Percentiles rank a stretch among this genome's conserved stretches.
phyloP scores from a whole-genome alignment of 2,329 filamentous ascomycete genomes.

The Neoascochyta sp. region DNA sequence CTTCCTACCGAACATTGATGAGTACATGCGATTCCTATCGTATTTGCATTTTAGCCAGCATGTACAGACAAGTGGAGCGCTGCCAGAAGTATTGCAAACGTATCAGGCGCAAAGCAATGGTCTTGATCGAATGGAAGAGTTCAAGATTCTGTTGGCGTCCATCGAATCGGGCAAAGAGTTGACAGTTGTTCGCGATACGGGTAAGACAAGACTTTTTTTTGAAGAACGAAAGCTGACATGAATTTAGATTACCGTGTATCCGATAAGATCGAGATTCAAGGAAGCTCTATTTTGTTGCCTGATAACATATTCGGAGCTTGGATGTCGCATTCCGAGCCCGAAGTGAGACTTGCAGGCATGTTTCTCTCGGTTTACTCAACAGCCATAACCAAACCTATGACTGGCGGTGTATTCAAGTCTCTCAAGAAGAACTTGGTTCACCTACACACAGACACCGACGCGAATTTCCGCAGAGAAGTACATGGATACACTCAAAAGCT shows the following conservation, averaged over 20 bases:
- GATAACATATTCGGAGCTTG: conserved; percentile 42
- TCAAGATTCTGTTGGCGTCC: conserved; percentile 37
- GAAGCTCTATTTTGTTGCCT: conserved; percentile 51
- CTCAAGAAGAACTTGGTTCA: conserved; percentile 64
- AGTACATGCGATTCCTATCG: conserved; percentile 42
- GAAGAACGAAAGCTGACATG: conserved; percentile 1
- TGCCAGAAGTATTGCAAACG: conserved; percentile 14
- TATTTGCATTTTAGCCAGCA: conserved; percentile 36
- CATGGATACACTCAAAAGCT: conserved; percentile 71
- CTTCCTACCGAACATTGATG: conserved; percentile 40
- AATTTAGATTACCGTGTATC: conserved; percentile 21
- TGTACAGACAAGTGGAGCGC: conserved; percentile 13
- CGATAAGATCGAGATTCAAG: conserved; percentile 22
- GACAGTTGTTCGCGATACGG: conserved; percentile 43
- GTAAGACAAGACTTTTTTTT: conserved; percentile 19
- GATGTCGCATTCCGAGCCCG: conserved; percentile 35
- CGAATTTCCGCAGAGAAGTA: conserved; percentile 79
- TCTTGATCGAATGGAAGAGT: conserved; percentile 23
- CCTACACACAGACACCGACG: conserved; percentile 79
- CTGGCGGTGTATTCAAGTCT: conserved; percentile 56
- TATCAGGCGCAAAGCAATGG: conserved; percentile 6
- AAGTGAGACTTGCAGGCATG: conserved; percentile 72
- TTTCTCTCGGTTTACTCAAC: conserved; percentile 75
- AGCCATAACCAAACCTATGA: conserved; percentile 70
- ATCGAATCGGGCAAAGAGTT: conserved; percentile 47